Percentiles rank a stretch among this genome's conserved stretches.
phyloP scores from a whole-genome alignment of 2,329 filamentous ascomycete species.

The Penicillium sclerotigenum region DNA sequence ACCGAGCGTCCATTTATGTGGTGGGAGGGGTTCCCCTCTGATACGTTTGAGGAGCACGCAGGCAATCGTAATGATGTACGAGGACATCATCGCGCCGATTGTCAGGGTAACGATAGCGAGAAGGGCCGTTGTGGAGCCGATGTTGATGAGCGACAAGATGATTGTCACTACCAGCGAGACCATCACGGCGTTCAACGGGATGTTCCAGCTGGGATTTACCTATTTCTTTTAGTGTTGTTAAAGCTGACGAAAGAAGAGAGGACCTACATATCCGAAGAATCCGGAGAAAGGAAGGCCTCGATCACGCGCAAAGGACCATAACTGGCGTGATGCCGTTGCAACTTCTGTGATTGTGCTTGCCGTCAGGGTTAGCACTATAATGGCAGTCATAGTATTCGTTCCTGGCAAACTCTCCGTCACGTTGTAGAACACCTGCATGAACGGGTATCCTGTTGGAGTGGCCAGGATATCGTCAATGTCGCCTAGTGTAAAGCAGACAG shows the following conservation, averaged over 20 bases:
- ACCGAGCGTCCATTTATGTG: constrained; percentile 35
- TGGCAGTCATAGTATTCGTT: constrained; percentile 46
- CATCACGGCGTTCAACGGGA: constrained; percentile 9
- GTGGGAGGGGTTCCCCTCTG: constrained; percentile 31
- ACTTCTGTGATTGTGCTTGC: constrained; percentile 36
- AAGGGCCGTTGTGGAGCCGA: neutral
- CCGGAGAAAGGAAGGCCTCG: constrained; percentile 36
- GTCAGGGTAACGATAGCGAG: neutral
- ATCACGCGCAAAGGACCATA: constrained; percentile 45
- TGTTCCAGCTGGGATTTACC: constrained; percentile 6
- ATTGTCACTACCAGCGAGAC: constrained; percentile 1
- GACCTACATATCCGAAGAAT: constrained; percentile 14
- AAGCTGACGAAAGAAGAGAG: too few relatives aligned
- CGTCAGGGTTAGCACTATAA: constrained; percentile 39
- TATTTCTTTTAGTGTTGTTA: neutral
- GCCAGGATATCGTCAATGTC: constrained; percentile 29
- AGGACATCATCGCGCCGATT: constrained; percentile 1
- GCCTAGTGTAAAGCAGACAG: constrained; percentile 39
- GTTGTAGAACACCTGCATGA: constrained; percentile 30
- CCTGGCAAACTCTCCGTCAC: constrained; percentile 42
- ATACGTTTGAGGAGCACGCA: constrained; percentile 38
- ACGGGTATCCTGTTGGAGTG: constrained; percentile 31
- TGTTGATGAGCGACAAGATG: constrained; percentile 1
- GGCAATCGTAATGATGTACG: constrained; percentile 1
- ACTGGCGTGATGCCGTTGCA: constrained; percentile 36